Evolutionary conservation across 225 moss, liverwort and hornwort genomes (phyloP).

Genomic region (Climacium dendroides): DNA sequence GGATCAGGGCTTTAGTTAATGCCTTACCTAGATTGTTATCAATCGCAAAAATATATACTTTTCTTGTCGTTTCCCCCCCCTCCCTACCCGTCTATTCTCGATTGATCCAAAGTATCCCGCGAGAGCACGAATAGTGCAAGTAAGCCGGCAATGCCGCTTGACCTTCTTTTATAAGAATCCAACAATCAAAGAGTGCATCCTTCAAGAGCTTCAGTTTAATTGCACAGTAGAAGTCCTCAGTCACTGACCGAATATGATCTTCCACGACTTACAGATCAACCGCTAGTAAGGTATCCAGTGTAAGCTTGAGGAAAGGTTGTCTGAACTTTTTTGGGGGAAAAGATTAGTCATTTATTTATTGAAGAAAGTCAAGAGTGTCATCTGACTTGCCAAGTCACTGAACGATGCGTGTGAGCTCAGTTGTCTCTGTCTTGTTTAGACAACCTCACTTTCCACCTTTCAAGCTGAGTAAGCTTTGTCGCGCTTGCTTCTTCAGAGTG

Average conservation of each 20-base stretch:
- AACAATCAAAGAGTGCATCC: not conserved
- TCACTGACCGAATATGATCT: not conserved
- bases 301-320: not conserved
- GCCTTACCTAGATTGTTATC: not conserved
- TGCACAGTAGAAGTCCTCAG: not conserved
- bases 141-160: not conserved
- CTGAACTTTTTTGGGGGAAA: not conserved
- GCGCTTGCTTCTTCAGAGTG: not conserved
- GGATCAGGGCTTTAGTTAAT: not conserved
- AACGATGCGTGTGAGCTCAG: not conserved
- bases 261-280: not conserved
- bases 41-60: not conserved
- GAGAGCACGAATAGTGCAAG: not conserved
- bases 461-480: not conserved
- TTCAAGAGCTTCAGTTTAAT: not conserved
- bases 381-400: not conserved
- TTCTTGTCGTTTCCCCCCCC: not conserved
- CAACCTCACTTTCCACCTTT: slow-evolving; percentile 1
- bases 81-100: not conserved
- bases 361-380: not conserved
- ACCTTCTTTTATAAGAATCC: not conserved
- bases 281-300: not conserved
- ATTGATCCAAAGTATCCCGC: not conserved
- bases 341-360: not conserved
- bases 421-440: not conserved